Evolutionary conservation across 306 rosid species (phyloP).

Genomic region (Quercus dentata): DNA sequence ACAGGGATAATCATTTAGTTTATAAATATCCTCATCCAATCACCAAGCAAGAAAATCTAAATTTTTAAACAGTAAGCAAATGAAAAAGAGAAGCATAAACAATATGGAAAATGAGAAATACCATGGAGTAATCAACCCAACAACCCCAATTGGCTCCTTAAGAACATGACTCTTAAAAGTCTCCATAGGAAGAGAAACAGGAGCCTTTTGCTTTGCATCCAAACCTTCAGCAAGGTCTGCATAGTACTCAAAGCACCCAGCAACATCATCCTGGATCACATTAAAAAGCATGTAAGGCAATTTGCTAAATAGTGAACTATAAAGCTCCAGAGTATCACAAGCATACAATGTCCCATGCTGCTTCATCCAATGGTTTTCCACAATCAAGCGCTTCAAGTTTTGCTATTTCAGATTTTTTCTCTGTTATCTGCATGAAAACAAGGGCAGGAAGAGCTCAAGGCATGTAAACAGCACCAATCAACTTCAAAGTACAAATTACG

Average conservation of each 20-base stretch:
- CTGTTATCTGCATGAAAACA: constrained; percentile 47
- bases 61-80: not conserved
- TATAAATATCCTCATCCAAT: not conserved
- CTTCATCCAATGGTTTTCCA: constrained; percentile 95
- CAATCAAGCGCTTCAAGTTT: constrained; percentile 71
- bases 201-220: constrained; percentile 75
- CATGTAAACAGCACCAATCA: not conserved
- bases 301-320: not conserved
- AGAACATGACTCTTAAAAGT: constrained; percentile 67
- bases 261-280: constrained; percentile 83
- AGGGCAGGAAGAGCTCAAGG: not conserved
- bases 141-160: constrained; percentile 89
- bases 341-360: constrained; percentile 82
- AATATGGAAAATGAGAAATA: constrained; percentile 23
- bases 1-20: not conserved
- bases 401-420: constrained; percentile 57
- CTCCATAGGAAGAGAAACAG: constrained; percentile 86
- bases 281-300: not conserved
- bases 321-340: not conserved
- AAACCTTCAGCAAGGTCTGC: constrained; percentile 96
- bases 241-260: constrained; percentile 93
- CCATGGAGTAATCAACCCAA: constrained; percentile 94
- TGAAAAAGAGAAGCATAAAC: not conserved
- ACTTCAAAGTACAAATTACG: not conserved
- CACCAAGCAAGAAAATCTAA: not conserved